A percentile compares a stretch with the other conserved stretches of the same genome.
Conservation (phyloP, 2,329 filamentous ascomycete species). For the Diplodia corticola region DNA sequence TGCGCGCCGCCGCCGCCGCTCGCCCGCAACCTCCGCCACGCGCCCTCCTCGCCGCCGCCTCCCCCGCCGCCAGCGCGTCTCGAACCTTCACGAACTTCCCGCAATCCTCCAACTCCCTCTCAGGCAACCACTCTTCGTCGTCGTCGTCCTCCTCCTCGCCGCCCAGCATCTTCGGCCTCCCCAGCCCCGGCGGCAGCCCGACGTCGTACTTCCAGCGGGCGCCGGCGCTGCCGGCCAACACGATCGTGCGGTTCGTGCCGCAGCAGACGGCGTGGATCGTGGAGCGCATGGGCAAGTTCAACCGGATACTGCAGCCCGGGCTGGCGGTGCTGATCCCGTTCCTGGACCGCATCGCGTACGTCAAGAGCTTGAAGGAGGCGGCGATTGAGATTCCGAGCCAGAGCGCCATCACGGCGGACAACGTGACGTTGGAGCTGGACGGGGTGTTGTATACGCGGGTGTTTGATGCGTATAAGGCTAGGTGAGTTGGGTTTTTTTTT, state of each 20-base stretch:
- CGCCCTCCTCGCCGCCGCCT: background rate
- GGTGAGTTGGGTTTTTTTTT: slow-evolving; percentile 56
- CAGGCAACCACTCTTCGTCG: too few relatives aligned
- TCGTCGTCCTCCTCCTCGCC: background rate
- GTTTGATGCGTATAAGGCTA: slow-evolving; percentile 97
- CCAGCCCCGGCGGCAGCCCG: slow-evolving; percentile 38
- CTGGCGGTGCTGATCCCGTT: slow-evolving; percentile 86
- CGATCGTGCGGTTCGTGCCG: slow-evolving; percentile 93
- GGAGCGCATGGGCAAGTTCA: slow-evolving; percentile 98
- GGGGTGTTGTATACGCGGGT: slow-evolving; percentile 94
- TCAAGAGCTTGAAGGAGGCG: slow-evolving; percentile 94
- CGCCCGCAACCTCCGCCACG: background rate
- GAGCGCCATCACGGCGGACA: slow-evolving; percentile 97
- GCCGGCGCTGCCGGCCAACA: slow-evolving; percentile 79
- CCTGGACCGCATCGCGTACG: slow-evolving; percentile 94
- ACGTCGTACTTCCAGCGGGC: slow-evolving; percentile 75
- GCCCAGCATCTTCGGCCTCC: slow-evolving; percentile 14
- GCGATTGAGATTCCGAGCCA: slow-evolving; percentile 97
- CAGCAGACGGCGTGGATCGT: slow-evolving; percentile 99
- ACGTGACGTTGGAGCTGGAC: slow-evolving; percentile 94
- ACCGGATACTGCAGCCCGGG: slow-evolving; percentile 87
- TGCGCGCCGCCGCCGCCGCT: background rate
- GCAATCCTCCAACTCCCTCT: too few relatives aligned
- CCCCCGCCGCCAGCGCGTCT: background rate
- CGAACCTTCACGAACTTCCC: slow-evolving; percentile 8